phyloP scores from a whole-genome alignment of 495 filamentous ascomycete genomes.

The Wilcoxina mikolae region DNA sequence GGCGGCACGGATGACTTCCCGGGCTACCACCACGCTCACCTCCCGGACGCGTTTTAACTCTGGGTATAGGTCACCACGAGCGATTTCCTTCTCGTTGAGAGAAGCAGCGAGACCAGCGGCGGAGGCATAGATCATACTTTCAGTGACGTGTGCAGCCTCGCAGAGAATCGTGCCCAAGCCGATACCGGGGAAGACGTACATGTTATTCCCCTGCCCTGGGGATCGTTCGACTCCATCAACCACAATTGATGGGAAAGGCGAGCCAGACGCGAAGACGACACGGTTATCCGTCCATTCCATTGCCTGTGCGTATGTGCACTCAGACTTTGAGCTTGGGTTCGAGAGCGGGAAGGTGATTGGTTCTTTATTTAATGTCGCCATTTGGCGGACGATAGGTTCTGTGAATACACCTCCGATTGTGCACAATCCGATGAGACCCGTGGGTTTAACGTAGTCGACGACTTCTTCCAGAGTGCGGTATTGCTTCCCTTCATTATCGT shows the following conservation, averaged over 20 bases:
- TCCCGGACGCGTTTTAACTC: slow-evolving; percentile 80
- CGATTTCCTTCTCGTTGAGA: slow-evolving; percentile 64
- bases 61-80: slow-evolving; percentile 80
- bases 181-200: slow-evolving; percentile 96
- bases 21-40: slow-evolving; percentile 72
- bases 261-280: slow-evolving; percentile 86
- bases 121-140: slow-evolving; percentile 90
- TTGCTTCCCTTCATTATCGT: slow-evolving; percentile 83
- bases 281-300: slow-evolving; percentile 77
- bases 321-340: slow-evolving; percentile 89
- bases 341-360: slow-evolving; percentile 73
- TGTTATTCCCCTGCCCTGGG: slow-evolving; percentile 65
- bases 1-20: slow-evolving; percentile 84
- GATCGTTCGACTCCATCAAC: slow-evolving; percentile 55
- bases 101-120: slow-evolving; percentile 66
- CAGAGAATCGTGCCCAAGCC: slow-evolving; percentile 86
- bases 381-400: slow-evolving; percentile 64
- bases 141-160: slow-evolving; percentile 76
- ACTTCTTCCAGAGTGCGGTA: slow-evolving; percentile 81
- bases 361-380: slow-evolving; percentile 52
- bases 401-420: slow-evolving; percentile 93
- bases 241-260: slow-evolving; percentile 68
- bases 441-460: slow-evolving; percentile 84
- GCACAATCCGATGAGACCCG: slow-evolving; percentile 84
- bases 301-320: slow-evolving; percentile 91